Conservation (phyloP, 2,329 filamentous ascomycete genomes). For the Pseudogymnoascus sp. region DNA sequence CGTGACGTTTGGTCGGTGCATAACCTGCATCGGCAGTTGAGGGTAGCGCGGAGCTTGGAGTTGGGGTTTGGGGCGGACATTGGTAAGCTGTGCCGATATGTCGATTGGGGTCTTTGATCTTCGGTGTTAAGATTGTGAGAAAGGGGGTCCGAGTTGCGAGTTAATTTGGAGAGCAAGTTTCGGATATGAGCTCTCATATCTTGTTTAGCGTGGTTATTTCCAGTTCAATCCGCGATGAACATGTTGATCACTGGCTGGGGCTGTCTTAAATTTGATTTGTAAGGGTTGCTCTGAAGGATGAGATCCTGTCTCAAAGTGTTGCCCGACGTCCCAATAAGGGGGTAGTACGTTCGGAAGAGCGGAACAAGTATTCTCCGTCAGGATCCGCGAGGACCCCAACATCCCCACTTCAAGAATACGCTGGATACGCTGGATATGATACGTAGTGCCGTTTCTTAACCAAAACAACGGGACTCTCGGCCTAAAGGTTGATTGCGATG, state of each 20-base stretch:
- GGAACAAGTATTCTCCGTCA: constrained; percentile 1
- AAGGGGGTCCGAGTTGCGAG: neutral
- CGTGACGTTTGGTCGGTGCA: neutral
- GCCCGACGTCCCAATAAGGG: neutral
- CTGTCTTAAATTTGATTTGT: constrained; percentile 4
- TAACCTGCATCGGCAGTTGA: neutral
- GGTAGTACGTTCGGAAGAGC: neutral
- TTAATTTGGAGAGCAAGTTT: neutral
- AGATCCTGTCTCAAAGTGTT: neutral
- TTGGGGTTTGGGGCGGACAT: neutral
- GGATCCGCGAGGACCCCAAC: neutral
- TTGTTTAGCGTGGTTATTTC: neutral
- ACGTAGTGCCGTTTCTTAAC: neutral
- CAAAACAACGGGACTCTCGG: neutral
- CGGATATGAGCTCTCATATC: neutral
- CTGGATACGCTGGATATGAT: neutral
- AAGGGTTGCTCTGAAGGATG: neutral
- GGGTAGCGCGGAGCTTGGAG: neutral
- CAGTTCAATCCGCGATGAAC: neutral
- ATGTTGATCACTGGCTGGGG: neutral
- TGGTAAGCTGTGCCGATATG: neutral
- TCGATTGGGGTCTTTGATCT: neutral
- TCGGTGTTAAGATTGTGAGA: neutral
- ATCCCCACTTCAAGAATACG: neutral
- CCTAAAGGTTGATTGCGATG: neutral